phyloP scores from a whole-genome alignment of 225 moss, liverwort and hornwort species.

The Physcomitrium patens region DNA sequence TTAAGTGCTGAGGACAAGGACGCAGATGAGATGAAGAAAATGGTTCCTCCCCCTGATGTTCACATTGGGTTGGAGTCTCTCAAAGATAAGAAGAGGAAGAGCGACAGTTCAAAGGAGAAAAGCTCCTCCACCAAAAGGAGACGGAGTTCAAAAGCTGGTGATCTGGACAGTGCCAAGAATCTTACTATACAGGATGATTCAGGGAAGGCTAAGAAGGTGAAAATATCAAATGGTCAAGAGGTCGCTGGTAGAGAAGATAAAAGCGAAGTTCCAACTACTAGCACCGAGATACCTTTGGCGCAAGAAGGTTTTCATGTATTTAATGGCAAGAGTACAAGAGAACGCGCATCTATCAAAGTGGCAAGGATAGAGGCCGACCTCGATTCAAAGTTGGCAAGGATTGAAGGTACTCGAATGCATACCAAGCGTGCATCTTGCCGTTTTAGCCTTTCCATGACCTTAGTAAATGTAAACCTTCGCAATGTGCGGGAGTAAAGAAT shows the following conservation, averaged over 20 bases:
- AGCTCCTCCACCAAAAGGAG: conserved; percentile 48
- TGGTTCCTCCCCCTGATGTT: conserved; percentile 25
- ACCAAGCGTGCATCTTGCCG: conserved; percentile 16
- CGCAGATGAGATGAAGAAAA: conserved; percentile 35
- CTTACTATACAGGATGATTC: conserved; percentile 18
- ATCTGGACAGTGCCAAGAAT: conserved; percentile 17
- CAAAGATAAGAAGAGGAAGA: conserved; percentile 62
- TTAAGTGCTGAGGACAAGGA: conserved; percentile 35
- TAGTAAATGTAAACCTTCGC: not conserved
- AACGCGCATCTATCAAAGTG: conserved; percentile 18
- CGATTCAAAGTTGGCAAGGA: conserved; percentile 21
- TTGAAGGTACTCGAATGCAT: conserved; percentile 30
- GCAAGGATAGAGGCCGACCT: conserved; percentile 24
- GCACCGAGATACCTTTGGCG: conserved; percentile 18
- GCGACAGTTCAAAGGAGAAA: conserved; percentile 49
- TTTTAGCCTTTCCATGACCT: conserved; percentile 5
- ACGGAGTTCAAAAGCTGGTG: conserved; percentile 46
- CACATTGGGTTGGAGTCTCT: conserved; percentile 31
- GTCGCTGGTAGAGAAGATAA: conserved; percentile 26
- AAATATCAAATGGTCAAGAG: conserved; percentile 29
- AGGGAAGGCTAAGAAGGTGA: conserved; percentile 31
- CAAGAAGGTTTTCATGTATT: conserved; percentile 22
- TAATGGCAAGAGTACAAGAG: conserved; percentile 5
- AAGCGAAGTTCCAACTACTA: conserved; percentile 22
- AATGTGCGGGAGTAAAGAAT: no score